Evolutionary conservation across 345 rosid genomes (phyloP).

Genomic region (Lumnitzera littorea): DNA sequence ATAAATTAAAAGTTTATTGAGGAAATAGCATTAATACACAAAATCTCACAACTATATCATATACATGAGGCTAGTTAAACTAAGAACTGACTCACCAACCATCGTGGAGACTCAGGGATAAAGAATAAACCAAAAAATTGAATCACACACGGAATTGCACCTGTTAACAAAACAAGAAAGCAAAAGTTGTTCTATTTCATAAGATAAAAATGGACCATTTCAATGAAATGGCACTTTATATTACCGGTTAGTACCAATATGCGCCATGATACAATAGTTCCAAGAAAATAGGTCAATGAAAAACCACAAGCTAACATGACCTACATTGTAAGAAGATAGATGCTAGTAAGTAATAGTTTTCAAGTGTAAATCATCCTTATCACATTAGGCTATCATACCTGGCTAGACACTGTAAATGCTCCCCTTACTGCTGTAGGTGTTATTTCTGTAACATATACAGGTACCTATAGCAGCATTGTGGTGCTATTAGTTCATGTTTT

Average conservation of each 20-base stretch:
- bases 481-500: background rate
- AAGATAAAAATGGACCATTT: background rate
- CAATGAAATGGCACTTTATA: background rate
- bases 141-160: slow-evolving; percentile 22
- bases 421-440: slow-evolving; percentile 21
- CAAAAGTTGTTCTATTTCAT: background rate
- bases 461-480: slow-evolving; percentile 5
- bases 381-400: slow-evolving; percentile 7
- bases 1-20: background rate
- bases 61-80: background rate
- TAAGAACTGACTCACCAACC: slow-evolving; percentile 25
- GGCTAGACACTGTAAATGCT: slow-evolving; percentile 15
- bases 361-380: background rate
- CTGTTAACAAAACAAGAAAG: slow-evolving; percentile 14
- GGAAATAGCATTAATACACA: background rate
- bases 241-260: slow-evolving; percentile 19
- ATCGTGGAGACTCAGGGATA: slow-evolving; percentile 47
- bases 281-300: slow-evolving; percentile 16
- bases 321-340: background rate
- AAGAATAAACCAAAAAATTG: slow-evolving; percentile 27
- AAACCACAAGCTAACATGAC: slow-evolving; percentile 18
- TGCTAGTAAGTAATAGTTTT: no score
- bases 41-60: no score
- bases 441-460: slow-evolving; percentile 24
- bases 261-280: slow-evolving; percentile 27